Base-by-base conservation (phyloP, 2,329 filamentous ascomycete species). In the Phialocephala sp. region DNA sequence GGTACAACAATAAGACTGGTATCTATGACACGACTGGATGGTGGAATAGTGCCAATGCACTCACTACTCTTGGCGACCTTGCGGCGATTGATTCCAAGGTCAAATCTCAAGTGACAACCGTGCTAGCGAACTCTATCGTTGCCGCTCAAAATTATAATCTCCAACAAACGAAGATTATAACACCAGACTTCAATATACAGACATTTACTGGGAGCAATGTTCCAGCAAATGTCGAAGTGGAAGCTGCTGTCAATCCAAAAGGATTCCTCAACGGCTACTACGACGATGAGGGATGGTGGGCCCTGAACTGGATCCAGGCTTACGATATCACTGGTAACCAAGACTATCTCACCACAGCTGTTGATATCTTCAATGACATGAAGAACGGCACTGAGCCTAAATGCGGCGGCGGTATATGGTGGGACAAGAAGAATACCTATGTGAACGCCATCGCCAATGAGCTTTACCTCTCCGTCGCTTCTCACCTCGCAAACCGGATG, bases 11-110 rank as follows among this genome's bases (percentile, higher is more conserved):
- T 2, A 72, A 74, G 5, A 87, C 82, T 1, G 90, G 90, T 3
- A 79, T 91, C 14, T 92, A 88, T 87, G 78, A 86, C 62, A 83
- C 84, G 0, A 82, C 84, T 8, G 83, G 84, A n/a, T 93, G 90
- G 90, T 93, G 90, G 90, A 91, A 92, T 73, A 84, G 84, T 61
- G 90, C 85, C 54, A 92, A 91, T 73, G 83, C 83, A 64, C 79
- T 92, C 66, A 90, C 88, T 0, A 83, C 82, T 2, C 76, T 92
- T 20, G 84, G 83, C 60, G 86, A 91, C 63, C 63, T 75, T 1
- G 74, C 72, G 8, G 75, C 76, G 1, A 57, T 78, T 35, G 77
- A 80, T 63, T 72, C 70, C 54, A 76, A 69, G 20, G 76, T 77
- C 62, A 71, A 71, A n/a, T 66, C 72, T 0, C 72, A 77, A 0